Evolutionary conservation across 2,329 filamentous ascomycete genomes (phyloP), one percentile per base, ranked within the genome.

Genomic region (Diplocarpon mali): DNA sequence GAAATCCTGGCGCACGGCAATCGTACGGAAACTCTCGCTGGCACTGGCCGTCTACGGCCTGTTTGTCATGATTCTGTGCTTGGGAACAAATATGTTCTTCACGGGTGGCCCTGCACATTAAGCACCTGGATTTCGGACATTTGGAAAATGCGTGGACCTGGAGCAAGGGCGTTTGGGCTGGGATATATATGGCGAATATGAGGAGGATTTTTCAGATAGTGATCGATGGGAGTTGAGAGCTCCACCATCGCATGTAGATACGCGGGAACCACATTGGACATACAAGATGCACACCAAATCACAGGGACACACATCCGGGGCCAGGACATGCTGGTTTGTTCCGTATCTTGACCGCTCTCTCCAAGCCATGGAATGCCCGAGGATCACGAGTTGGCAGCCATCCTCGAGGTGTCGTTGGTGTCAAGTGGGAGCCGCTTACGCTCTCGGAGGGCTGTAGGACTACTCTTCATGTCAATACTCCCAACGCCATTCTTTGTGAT

Each of bases 1-100:
- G 16, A 15, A n/a, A 12, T 37, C 49, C 13, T 67, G 71, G 59
- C 67, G 70, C 64, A 67, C 78, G 64, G 61, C 73, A 55, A 46
- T 72, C 71, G 62, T 96, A 44, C 73, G 92, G 47, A 83, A 78
- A 57, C 64, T 86, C 50, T 81, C 87, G 42, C 68, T 95, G 38
- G 81, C 69, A 0, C 68, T 98, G 48, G 82, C 85, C 7, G 70
- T 88, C 8, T 98, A 98, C 60, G 92, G 92, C 15, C 54, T 86
- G 8, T 66, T 84, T 39, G 88, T 98, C 42, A 96, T 98, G 92
- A 67, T 85, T 24, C 80, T 90, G 38, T 96, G 89, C 61, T 66
- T 98, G 56, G 68, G 77, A 35, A 87, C 88, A 60, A 96, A 96
- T 62, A 79, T 84, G 12, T 84, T 95, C 57, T 88, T 92, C 56